Evolutionary conservation across 164 flowering plant genomes (phyloP), one percentile per base, ranked within the genome.

Genomic region (Umbilicus rupestris): DNA sequence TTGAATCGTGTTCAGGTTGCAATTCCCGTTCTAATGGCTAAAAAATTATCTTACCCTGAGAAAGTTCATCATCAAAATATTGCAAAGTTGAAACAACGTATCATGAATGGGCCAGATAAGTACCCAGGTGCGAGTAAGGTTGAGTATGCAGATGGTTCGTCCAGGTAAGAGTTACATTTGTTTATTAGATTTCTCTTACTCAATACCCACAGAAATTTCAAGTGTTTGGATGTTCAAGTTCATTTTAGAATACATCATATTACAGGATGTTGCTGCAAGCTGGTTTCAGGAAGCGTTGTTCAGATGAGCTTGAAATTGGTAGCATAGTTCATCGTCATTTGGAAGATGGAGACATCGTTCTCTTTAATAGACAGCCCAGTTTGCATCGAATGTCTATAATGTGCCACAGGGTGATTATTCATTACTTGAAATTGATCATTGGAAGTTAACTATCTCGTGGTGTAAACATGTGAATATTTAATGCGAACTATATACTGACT

Each of bases 381-480:
- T 79, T 95, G 84, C 97, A 95, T 79, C 77, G 97, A 73, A 95
- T 95, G 99, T 95, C 99, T 70, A 87, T 95, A 70, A 92, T 95
- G 99, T 84, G 84, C 72, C 99, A 95, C 69, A 81, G 94, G 90
- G 97, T 92, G 5, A 62, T n/a, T 30, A 20, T 19, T 55, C n/a
- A 14, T 69, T 63, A 35, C 57, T 55, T 55, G 58, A 52, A 7
- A 10, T 52, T 9, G 58, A 8, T 52, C n/a, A n/a, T n/a, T n/a
- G n/a, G n/a, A n/a, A n/a, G n/a, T n/a, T n/a, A n/a, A n/a, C 16
- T 26, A 55, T 55, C 28, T 55, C 12, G 7, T 26, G 60, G 22
- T 3, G 31, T n/a, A n/a, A n/a, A n/a, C n/a, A n/a, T n/a, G n/a
- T n/a, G n/a, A n/a, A n/a, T n/a, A n/a, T n/a, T n/a, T n/a, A n/a